Conservation (phyloP, 1,139 yeast genomes). For the Casaregolazyma suthepensis region DNA sequence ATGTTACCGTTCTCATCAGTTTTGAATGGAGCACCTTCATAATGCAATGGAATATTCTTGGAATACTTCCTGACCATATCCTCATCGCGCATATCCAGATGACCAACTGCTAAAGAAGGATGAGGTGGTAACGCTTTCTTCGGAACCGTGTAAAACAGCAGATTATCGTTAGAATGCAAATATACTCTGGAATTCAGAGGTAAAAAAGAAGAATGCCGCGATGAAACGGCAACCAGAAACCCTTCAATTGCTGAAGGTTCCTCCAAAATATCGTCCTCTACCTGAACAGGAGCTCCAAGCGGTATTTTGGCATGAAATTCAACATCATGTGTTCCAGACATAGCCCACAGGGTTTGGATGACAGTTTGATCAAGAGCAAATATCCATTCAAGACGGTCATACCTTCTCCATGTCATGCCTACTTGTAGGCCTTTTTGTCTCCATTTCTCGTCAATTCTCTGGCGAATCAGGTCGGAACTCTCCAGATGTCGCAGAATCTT, state of each 20-base stretch:
- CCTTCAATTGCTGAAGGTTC: conserved; percentile 79
- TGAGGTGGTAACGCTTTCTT: conserved; percentile 58
- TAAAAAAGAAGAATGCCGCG: conserved; percentile 38
- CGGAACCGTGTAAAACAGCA: conserved; percentile 55
- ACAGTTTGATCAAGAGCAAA: conserved; percentile 47
- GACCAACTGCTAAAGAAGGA: conserved; percentile 30
- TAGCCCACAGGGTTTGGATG: conserved; percentile 41
- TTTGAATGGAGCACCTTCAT: conserved; percentile 48
- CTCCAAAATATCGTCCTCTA: conserved; percentile 12
- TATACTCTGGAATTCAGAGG: conserved; percentile 48
- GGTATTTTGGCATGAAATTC: conserved; percentile 53
- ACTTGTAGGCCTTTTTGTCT: conserved; percentile 23
- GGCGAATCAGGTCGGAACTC: conserved; percentile 20
- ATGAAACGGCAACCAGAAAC: conserved; percentile 54
- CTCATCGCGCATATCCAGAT: conserved; percentile 21
- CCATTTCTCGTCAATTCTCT: conserved; percentile 23
- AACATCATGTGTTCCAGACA: conserved; percentile 42
- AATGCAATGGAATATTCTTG: conserved; percentile 34
- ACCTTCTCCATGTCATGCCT: conserved; percentile 60
- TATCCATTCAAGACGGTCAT: conserved; percentile 76
- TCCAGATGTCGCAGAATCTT: conserved; percentile 28
- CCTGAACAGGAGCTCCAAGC: conserved; percentile 35
- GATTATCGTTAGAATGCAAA: conserved; percentile 54
- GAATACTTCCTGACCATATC: conserved; percentile 21
- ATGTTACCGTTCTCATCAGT: conserved; percentile 44